phyloP scores from a whole-genome alignment of 139 green algal species.

The Picochlorum sp. region DNA sequence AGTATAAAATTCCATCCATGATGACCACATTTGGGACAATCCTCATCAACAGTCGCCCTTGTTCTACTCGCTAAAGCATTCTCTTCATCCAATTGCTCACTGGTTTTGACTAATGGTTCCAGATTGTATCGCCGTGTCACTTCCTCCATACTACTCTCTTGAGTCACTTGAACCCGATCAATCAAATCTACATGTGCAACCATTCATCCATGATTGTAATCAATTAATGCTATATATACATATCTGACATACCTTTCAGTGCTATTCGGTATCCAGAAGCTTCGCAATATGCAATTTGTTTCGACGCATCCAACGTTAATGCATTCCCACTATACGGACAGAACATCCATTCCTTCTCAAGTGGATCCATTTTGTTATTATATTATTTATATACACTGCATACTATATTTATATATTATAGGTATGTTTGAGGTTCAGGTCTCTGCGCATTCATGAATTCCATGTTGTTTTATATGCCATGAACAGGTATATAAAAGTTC shows the following conservation, averaged over 20 bases:
- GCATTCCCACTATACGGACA: conserved; percentile 32
- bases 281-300: conserved; percentile 15
- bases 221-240: background rate
- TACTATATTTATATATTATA: too few relatives aligned
- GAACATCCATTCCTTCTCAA: conserved; percentile 38
- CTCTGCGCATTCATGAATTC: too few relatives aligned
- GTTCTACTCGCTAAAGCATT: conserved; percentile 22
- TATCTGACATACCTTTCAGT: conserved; percentile 3
- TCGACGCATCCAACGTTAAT: conserved; percentile 23
- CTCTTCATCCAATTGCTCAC: conserved; percentile 35
- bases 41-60: conserved; percentile 53
- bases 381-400: too few relatives aligned
- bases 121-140: conserved; percentile 58
- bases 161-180: conserved; percentile 7
- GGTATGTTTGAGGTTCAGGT: too few relatives aligned
- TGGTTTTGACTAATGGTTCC: conserved; percentile 61
- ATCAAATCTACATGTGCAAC: conserved; percentile 20
- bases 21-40: conserved; percentile 70
- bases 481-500: too few relatives aligned
- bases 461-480: too few relatives aligned
- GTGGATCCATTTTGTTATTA: background rate
- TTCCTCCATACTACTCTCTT: conserved; percentile 37
- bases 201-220: background rate
- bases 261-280: conserved; percentile 11
- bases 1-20: conserved; percentile 79